These are phyloP conservation scores for Dryas integrifolia DNA, from an alignment of 331 rosid species.

Conservation along the genomic window DNA sequence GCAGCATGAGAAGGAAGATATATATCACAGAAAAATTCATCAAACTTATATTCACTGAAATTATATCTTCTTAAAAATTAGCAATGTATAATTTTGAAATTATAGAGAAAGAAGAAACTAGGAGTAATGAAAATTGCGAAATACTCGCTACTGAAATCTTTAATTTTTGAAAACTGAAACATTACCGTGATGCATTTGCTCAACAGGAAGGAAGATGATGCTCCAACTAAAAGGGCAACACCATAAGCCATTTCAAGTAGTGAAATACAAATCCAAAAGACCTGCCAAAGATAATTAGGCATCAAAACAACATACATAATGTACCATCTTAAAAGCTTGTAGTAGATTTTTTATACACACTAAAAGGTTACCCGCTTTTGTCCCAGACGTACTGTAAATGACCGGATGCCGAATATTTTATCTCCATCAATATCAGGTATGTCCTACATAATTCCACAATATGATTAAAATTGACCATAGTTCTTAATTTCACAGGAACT, in stretches of 20 bases:
- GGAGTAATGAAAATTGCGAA: background rate
- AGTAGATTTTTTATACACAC: background rate
- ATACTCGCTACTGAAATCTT: background rate
- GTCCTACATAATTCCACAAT: slow-evolving; percentile 50
- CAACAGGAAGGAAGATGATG: slow-evolving; percentile 64
- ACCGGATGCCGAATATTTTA: slow-evolving; percentile 72
- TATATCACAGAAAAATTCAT: background rate
- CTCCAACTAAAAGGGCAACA: slow-evolving; percentile 71
- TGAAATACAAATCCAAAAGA: slow-evolving; percentile 84
- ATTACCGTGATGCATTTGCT: slow-evolving; percentile 79
- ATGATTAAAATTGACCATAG: slow-evolving; percentile 6
- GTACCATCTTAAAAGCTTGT: slow-evolving; percentile 1
- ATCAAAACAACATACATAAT: background rate
- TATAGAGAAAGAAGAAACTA: background rate
- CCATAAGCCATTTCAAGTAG: slow-evolving; percentile 87
- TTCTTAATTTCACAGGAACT: background rate
- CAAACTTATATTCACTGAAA: background rate
- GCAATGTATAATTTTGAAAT: background rate
- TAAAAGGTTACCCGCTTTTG: slow-evolving; percentile 59
- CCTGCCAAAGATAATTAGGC: slow-evolving; percentile 49
- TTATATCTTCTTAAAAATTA: background rate
- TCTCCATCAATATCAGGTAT: slow-evolving; percentile 98
- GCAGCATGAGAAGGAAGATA: background rate
- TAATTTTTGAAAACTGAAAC: slow-evolving; percentile 16
- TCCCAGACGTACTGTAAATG: slow-evolving; percentile 88